phyloP scores from a whole-genome alignment of 169 alveolate species.

The Plasmodium berghei region DNA sequence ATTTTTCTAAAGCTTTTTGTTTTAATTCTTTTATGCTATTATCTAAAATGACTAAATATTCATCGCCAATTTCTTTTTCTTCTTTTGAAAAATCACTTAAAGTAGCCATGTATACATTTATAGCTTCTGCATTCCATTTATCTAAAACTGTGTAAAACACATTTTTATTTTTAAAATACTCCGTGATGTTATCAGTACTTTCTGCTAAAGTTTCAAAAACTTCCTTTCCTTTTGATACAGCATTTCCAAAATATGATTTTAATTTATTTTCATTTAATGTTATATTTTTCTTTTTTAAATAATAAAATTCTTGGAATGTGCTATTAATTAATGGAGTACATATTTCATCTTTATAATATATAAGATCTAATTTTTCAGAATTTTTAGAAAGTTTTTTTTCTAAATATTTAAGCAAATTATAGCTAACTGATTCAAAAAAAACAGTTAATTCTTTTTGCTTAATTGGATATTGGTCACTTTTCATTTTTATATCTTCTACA shows the following conservation, averaged over 20 bases:
- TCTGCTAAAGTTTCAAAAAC: slow-evolving; percentile 69
- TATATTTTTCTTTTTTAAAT: slow-evolving; percentile 66
- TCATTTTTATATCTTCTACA: slow-evolving; percentile 73
- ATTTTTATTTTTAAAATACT: slow-evolving; percentile 73
- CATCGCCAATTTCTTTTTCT: slow-evolving; percentile 68
- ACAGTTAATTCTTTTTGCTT: slow-evolving; percentile 60
- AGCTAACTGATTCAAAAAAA: slow-evolving; percentile 76
- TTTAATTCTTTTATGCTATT: slow-evolving; percentile 47
- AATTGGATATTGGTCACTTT: slow-evolving; percentile 76
- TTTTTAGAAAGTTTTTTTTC: slow-evolving; percentile 74
- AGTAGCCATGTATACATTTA: slow-evolving; percentile 44
- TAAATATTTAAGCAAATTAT: slow-evolving; percentile 66
- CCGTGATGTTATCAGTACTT: slow-evolving; percentile 71
- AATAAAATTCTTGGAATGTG: slow-evolving; percentile 73
- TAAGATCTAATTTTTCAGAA: slow-evolving; percentile 63
- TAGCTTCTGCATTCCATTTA: slow-evolving; percentile 74
- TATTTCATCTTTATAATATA: slow-evolving; percentile 68
- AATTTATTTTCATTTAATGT: slow-evolving; percentile 64
- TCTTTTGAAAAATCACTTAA: slow-evolving; percentile 72
- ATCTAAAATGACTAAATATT: slow-evolving; percentile 45
- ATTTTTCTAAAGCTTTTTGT: slow-evolving; percentile 69
- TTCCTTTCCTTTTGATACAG: slow-evolving; percentile 73
- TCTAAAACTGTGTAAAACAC: slow-evolving; percentile 58
- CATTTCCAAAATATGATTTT: slow-evolving; percentile 53
- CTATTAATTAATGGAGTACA: slow-evolving; percentile 74